Base-by-base conservation (phyloP, 176 grass and related monocot genomes). In the Triticum monococcum region DNA sequence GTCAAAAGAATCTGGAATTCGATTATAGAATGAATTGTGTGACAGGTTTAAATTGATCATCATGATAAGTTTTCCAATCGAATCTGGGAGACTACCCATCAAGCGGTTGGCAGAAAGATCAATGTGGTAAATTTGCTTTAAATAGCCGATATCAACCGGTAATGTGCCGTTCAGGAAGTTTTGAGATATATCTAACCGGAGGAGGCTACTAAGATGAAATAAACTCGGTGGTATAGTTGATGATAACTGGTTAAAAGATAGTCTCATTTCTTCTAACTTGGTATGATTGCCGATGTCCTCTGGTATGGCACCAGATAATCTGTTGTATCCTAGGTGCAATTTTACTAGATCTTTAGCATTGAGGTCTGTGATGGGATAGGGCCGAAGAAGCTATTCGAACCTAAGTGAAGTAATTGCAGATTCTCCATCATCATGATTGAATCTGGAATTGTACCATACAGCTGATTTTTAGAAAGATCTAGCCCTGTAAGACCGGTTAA, bases 301-400 rank as follows among this genome's bases (percentile, higher is more conserved):
- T 22, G 48, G 75, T 77, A 77, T 76, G 73, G 73, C 33, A 50
- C 75, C 75, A 77, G 75, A 77, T 6, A 77, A 22, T 33, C 22
- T 22, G 28, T 77, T 79, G 32, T n/a, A 12, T 0, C 7, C 18
- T 0, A 81, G 79, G 0, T 14, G 3, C 8, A 81, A 23, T 22
- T 1, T 2, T n/a, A 52, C 3, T n/a, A 81, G 0, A 0, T 68
- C 5, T 50, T 68, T 46, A 81, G 79, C 79, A 20, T 67, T 4
- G 5, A 8, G 2, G 17, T 67, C 1, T 67, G 37, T 30, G 61
- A 45, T 22, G 63, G 79, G 17, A 81, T 81, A 1, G 25, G 5
- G 14, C 79, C 79, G 4, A 28, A 81, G 1, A 81, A 32, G 24
- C 2, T 8, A 22, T 81, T 81, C 41, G 2, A 0, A 1, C 5